phyloP scores from a whole-genome alignment of 2,329 filamentous ascomycete genomes.

The Clonostachys solani region DNA sequence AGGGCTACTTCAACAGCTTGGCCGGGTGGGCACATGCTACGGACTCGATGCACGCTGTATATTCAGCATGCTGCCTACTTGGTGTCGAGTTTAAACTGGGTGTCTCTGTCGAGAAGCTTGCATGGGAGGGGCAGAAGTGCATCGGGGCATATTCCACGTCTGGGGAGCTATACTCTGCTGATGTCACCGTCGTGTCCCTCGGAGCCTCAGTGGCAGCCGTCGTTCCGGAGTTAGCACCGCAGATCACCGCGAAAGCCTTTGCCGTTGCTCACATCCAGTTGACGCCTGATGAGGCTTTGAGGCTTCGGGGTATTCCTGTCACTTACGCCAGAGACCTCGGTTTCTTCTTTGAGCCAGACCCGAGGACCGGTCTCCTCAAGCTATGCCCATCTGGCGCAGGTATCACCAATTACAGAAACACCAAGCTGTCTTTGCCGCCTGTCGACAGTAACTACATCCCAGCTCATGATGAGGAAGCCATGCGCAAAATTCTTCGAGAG shows the following conservation, averaged over 20 bases:
- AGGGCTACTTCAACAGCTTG: conserved; percentile 53
- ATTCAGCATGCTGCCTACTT: conserved; percentile 28
- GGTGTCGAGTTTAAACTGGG: conserved; percentile 32
- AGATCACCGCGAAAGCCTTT: conserved; percentile 53
- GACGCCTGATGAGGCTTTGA: conserved; percentile 45
- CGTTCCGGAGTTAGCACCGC: conserved; percentile 39
- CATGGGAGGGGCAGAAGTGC: conserved; percentile 10
- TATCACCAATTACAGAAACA: conserved; percentile 37
- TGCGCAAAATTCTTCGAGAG: conserved; percentile 44
- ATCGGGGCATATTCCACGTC: conserved; percentile 16
- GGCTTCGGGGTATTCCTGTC: conserved; percentile 53
- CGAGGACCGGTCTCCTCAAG: conserved; percentile 52
- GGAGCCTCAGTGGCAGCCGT: conserved; percentile 45
- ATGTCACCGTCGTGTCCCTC: conserved; percentile 43
- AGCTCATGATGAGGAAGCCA: conserved; percentile 42
- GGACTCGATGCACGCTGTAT: conserved; percentile 43
- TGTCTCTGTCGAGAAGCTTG: conserved; percentile 11
- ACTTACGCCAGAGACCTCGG: conserved; percentile 58
- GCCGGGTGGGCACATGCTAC: conserved; percentile 54
- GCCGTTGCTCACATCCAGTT: conserved; percentile 56
- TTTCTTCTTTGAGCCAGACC: conserved; percentile 63
- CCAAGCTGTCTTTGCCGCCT: conserved; percentile 32
- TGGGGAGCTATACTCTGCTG: conserved; percentile 14
- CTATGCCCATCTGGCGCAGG: conserved; percentile 56
- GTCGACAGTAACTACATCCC: conserved; percentile 45